These are phyloP conservation scores for Vanrija pseudolonga DNA, from an alignment of 1,284 basidiomycete species.

Conservation along the genomic window DNA sequence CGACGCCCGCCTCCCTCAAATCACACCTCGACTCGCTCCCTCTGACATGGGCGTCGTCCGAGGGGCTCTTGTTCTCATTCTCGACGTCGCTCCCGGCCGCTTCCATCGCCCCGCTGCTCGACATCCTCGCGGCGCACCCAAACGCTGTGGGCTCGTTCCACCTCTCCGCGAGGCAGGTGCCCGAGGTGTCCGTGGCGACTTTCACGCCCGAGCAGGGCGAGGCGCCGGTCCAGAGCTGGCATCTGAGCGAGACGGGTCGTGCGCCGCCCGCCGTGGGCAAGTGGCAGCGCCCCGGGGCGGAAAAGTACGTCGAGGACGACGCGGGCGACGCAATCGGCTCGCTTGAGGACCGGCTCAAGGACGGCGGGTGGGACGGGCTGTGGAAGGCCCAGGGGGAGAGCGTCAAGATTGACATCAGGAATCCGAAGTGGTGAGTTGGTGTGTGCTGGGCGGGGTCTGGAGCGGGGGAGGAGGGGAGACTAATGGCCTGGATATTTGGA, in stretches of 20 bases:
- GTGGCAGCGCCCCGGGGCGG: conserved; percentile 31
- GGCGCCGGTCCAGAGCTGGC: conserved; percentile 6
- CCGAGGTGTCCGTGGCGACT: conserved; percentile 32
- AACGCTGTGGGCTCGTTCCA: conserved; percentile 34
- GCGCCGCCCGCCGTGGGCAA: conserved; percentile 39
- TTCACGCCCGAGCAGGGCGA: conserved; percentile 18
- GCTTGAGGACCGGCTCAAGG: conserved; percentile 18
- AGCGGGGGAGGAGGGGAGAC: background rate
- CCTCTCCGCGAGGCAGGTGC: conserved; percentile 15
- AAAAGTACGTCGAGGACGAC: conserved; percentile 27
- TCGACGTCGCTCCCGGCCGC: conserved; percentile 25
- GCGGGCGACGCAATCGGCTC: conserved; percentile 33
- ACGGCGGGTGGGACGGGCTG: conserved; percentile 24
- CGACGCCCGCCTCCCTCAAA: conserved; percentile 2
- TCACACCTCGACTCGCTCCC: background rate
- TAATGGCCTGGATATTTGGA: background rate
- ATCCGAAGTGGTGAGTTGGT: background rate
- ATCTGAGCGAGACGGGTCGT: conserved; percentile 18
- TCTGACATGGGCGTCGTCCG: conserved; percentile 3
- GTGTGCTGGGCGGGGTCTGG: background rate
- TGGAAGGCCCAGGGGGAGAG: conserved; percentile 18
- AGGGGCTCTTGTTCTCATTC: conserved; percentile 26
- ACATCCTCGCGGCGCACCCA: conserved; percentile 13
- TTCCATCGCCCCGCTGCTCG: conserved; percentile 19
- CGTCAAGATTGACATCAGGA: background rate